Percentiles rank a stretch among this genome's conserved stretches.
These are phyloP conservation scores for Ruellia speciosa DNA, from an alignment of 305 asterid genomes.

Conservation along the genomic window DNA sequence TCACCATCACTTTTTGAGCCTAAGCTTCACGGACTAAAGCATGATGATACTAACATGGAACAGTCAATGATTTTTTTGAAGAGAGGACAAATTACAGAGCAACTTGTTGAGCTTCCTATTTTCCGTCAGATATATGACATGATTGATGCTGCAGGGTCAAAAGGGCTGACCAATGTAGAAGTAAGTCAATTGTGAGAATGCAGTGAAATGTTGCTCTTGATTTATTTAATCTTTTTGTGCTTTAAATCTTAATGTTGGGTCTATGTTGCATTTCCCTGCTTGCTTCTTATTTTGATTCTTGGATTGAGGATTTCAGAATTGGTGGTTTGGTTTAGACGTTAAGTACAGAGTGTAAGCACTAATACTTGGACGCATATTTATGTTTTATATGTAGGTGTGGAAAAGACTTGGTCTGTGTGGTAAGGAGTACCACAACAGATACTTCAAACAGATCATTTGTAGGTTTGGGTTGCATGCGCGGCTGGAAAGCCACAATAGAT, in stretches of 20 bases:
- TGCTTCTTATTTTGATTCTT: constrained; percentile 11
- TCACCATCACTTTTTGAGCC: constrained; percentile 65
- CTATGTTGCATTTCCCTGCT: not conserved
- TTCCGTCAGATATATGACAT: constrained; percentile 81
- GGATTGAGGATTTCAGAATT: constrained; percentile 4
- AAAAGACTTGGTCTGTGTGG: constrained; percentile 68
- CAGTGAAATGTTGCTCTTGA: constrained; percentile 2
- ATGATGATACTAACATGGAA: constrained; percentile 37
- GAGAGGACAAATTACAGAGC: constrained; percentile 69
- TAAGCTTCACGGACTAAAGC: constrained; percentile 39
- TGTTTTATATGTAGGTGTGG: constrained; percentile 44
- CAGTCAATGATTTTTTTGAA: constrained; percentile 37
- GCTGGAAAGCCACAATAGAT: constrained; percentile 55
- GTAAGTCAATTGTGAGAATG: constrained; percentile 31
- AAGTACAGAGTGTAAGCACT: constrained; percentile 14
- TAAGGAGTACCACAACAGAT: constrained; percentile 67
- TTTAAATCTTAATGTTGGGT: not conserved
- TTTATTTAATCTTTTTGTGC: not conserved
- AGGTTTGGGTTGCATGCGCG: constrained; percentile 64
- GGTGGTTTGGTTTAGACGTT: constrained; percentile 1
- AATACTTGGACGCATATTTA: constrained; percentile 14
- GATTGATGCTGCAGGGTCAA: constrained; percentile 74
- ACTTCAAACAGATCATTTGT: constrained; percentile 42
- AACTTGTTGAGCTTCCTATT: constrained; percentile 75
- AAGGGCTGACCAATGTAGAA: constrained; percentile 69